Conservation (phyloP, 164 flowering plant genomes). For the Aristolochia californica region DNA sequence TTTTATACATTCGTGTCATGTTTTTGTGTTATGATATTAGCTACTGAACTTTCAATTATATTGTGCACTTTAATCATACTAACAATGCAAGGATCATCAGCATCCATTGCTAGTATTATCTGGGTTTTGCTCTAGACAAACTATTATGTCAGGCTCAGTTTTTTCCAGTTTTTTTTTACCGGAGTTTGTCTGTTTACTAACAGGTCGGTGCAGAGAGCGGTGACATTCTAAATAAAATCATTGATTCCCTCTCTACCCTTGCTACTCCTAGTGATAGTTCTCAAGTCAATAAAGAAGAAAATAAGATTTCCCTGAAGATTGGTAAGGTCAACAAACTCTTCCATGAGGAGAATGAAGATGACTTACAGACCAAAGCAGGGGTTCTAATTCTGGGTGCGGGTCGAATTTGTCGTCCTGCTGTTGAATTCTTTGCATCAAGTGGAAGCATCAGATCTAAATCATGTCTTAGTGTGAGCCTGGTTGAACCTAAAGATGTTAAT, state of each 20-base stretch:
- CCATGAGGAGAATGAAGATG: slow-evolving; percentile 11
- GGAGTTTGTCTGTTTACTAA: slow-evolving; percentile 9
- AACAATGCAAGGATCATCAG: no score
- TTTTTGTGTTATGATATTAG: no score
- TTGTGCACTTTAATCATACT: no score
- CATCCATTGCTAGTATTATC: no score
- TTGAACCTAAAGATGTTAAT: slow-evolving; percentile 35
- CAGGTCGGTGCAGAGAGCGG: slow-evolving; percentile 87
- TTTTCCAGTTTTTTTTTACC: neutral
- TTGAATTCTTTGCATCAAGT: slow-evolving; percentile 57
- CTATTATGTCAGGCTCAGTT: neutral
- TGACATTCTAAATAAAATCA: slow-evolving; percentile 58
- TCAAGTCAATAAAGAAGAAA: slow-evolving; percentile 15
- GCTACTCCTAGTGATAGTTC: slow-evolving; percentile 35
- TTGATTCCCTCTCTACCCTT: slow-evolving; percentile 67
- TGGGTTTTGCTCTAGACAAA: no score
- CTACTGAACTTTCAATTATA: no score
- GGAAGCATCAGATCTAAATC: slow-evolving; percentile 36
- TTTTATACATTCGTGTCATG: no score
- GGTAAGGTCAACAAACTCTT: slow-evolving; percentile 44
- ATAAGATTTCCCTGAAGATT: slow-evolving; percentile 44
- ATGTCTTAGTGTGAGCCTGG: slow-evolving; percentile 19
- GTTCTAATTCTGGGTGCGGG: slow-evolving; percentile 95
- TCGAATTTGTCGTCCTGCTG: slow-evolving; percentile 93
- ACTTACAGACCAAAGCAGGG: slow-evolving; percentile 16